Base-by-base conservation (phyloP, 2,329 filamentous ascomycete species). In the Biscogniauxia mediterranea region DNA sequence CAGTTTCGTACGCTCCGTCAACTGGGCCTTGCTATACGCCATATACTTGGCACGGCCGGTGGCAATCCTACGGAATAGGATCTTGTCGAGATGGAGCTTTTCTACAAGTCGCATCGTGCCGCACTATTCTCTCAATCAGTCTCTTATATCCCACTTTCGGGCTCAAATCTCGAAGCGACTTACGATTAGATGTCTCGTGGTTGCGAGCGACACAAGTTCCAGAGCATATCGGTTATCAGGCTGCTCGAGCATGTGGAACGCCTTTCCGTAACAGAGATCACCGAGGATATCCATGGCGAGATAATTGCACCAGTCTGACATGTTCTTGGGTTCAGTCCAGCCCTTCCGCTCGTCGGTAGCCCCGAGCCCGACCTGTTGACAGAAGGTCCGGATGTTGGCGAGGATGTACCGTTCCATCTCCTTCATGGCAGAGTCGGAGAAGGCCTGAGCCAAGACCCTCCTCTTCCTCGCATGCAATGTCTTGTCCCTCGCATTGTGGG, bases 401-500 rank as follows among this genome's bases (percentile, higher is more conserved):
- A 90, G 76, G 64, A 91, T 86, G 65, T 89, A 87, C 61, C 83
- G 80, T 75, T 91, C 87, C 81, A 90, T 88, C 69, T 85, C 83
- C 76, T 85, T 87, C 69, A 89, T 80, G 57, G 88, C 87, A 50
- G 79, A 77, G 60, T 89, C 87, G 0, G 85, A 86, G 73, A 92
- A 92, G 32, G 87, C 89, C 67, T 90, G 87, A n/a, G 86, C 87
- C 42, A 92, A 78, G 26, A 91, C 88, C 25, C 88, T 82, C 49
- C 89, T 80, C 80, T 92, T 91, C 57, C 89, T 85, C 28, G 88
- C 88, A 72, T 92, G 89, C 51, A 85, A 77, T 0, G 80, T 76
- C 76, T 89, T 90, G 71, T 91, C 86, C 57, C 90, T 88, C 1
- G 81, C 82, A 76, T 89, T 91, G 77, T 91, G 89, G 1, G 89